phyloP scores from a whole-genome alignment of 345 rosid species.

The Citrus maxima region DNA sequence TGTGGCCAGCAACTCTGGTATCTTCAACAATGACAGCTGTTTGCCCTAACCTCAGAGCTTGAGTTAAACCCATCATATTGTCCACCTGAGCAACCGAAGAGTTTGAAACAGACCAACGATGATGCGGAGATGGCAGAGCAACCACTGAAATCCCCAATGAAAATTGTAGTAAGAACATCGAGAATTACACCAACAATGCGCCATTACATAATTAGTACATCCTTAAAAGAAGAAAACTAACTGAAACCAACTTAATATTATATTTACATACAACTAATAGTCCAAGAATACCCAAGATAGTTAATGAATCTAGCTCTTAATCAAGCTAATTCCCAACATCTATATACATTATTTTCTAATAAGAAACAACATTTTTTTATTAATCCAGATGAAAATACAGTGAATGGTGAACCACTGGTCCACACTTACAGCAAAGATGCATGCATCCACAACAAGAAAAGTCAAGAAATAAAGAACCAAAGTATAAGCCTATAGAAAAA shows the following conservation, averaged over 20 bases:
- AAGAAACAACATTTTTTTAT: background rate
- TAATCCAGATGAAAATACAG: background rate
- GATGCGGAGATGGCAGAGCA: slow-evolving; percentile 72
- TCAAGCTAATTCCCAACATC: background rate
- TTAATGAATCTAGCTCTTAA: background rate
- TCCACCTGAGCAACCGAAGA: slow-evolving; percentile 73
- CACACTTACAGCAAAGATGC: background rate
- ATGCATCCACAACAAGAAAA: background rate
- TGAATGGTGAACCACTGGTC: background rate
- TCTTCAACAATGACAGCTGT: slow-evolving; percentile 78
- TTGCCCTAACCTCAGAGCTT: slow-evolving; percentile 64
- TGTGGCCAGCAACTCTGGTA: slow-evolving; percentile 87
- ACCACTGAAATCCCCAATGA: slow-evolving; percentile 55
- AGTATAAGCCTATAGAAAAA: background rate
- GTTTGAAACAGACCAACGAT: slow-evolving; percentile 74
- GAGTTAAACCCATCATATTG: slow-evolving; percentile 49
- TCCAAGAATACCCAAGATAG: background rate
- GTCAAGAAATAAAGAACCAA: background rate
- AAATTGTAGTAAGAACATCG: slow-evolving; percentile 16
- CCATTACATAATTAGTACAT: background rate
- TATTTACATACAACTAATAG: background rate
- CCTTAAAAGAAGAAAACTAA: background rate
- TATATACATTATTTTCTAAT: background rate
- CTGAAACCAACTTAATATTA: slow-evolving; percentile 2
- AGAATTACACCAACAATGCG: slow-evolving; percentile 13